Conservation (phyloP, 768 basidiomycete species). For the Trichaptum fuscoviolaceum region DNA sequence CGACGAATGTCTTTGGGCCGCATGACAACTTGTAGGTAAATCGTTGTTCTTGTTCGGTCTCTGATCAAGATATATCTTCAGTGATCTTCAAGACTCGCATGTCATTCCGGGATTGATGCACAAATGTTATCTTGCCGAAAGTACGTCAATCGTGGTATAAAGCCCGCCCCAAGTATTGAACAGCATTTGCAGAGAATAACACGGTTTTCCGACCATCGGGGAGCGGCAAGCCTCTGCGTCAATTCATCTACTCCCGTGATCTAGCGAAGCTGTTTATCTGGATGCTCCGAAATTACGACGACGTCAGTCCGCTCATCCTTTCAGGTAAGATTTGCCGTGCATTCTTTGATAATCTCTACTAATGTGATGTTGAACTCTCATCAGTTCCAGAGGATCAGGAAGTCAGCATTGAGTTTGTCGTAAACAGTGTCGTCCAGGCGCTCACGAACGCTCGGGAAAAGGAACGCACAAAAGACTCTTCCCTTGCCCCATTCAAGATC, state of each 20-base stretch:
- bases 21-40: slow-evolving; percentile 80
- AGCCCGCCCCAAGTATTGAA: background rate
- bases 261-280: slow-evolving; percentile 94
- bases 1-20: slow-evolving; percentile 95
- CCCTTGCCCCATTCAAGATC: slow-evolving; percentile 31
- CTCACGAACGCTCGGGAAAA: slow-evolving; percentile 25
- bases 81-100: slow-evolving; percentile 86
- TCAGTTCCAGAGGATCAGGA: slow-evolving; percentile 91
- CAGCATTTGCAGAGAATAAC: slow-evolving; percentile 50
- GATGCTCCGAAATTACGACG: slow-evolving; percentile 85
- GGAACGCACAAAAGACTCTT: slow-evolving; percentile 71
- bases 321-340: slow-evolving; percentile 49
- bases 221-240: slow-evolving; percentile 88
- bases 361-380: no score
- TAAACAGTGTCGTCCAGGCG: slow-evolving; percentile 85
- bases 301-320: slow-evolving; percentile 89
- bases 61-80: slow-evolving; percentile 22
- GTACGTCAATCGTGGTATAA: slow-evolving; percentile 37
- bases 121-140: slow-evolving; percentile 88
- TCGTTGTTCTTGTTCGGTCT: background rate
- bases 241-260: slow-evolving; percentile 96
- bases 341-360: background rate
- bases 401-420: slow-evolving; percentile 86
- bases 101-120: slow-evolving; percentile 94
- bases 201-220: slow-evolving; percentile 87